These are phyloP conservation scores for Oldenlandia corymbosa DNA, from an alignment of 257 asterid genomes.

Conservation along the genomic window DNA sequence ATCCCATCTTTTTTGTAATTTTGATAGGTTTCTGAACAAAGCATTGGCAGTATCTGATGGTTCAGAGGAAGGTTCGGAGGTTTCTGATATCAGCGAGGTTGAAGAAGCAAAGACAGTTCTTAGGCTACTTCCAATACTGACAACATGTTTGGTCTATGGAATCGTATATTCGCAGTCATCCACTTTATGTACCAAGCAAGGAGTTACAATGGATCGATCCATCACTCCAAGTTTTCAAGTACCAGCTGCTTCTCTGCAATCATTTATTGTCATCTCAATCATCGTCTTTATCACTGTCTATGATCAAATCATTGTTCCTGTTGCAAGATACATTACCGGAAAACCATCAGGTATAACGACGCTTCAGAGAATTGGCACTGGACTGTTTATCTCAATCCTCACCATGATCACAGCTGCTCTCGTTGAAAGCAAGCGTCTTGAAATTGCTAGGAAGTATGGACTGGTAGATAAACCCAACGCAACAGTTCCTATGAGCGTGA, in stretches of 20 bases:
- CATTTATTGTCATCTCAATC: slow-evolving; percentile 2
- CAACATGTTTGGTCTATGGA: slow-evolving; percentile 24
- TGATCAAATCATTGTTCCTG: slow-evolving; percentile 21
- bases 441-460: slow-evolving; percentile 19
- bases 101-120: slow-evolving; percentile 26
- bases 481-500: slow-evolving; percentile 26
- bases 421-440: slow-evolving; percentile 26
- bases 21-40: slow-evolving; percentile 25
- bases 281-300: slow-evolving; percentile 19
- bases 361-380: slow-evolving; percentile 29
- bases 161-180: slow-evolving; percentile 22
- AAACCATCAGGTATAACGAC: slow-evolving; percentile 27
- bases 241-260: slow-evolving; percentile 14
- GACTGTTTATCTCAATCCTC: slow-evolving; percentile 18
- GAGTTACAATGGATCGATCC: slow-evolving; percentile 25
- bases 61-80: slow-evolving; percentile 9
- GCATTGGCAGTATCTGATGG: slow-evolving; percentile 16
- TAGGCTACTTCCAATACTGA: slow-evolving; percentile 25
- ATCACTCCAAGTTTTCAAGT: slow-evolving; percentile 16
- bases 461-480: slow-evolving; percentile 18
- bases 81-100: slow-evolving; percentile 21
- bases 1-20: not conserved
- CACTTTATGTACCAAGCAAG: slow-evolving; percentile 29
- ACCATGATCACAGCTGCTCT: slow-evolving; percentile 22
- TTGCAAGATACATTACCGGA: slow-evolving; percentile 16